Percentiles rank a stretch among this genome's conserved stretches.
Conservation (phyloP, 441 rosid species). For the Populus trichocarpa region DNA sequence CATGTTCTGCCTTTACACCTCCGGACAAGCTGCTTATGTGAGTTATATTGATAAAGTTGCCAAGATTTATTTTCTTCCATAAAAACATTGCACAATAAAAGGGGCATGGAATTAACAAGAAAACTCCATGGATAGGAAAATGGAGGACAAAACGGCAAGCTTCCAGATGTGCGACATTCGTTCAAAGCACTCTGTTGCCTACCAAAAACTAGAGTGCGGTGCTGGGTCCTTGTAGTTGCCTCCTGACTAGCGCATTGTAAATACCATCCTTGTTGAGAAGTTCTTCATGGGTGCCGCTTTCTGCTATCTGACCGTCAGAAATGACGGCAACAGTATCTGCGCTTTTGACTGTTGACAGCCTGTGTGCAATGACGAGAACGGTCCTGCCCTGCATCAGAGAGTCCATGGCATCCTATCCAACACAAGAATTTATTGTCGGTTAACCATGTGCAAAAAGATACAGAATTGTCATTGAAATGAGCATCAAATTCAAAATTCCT, state of each 20-base stretch:
- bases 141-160: neutral
- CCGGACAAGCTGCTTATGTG: too few relatives aligned
- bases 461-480: neutral
- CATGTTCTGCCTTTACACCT: too few relatives aligned
- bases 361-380: conserved; percentile 85
- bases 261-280: conserved; percentile 62
- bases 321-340: conserved; percentile 80
- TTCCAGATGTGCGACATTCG: neutral
- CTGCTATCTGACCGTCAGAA: conserved; percentile 80
- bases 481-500: neutral
- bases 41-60: neutral
- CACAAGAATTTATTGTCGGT: neutral
- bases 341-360: conserved; percentile 81
- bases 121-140: neutral
- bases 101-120: neutral
- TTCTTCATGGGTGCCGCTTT: conserved; percentile 75
- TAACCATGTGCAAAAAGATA: neutral
- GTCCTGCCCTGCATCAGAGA: conserved; percentile 90
- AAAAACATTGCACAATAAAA: neutral
- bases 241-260: conserved; percentile 72
- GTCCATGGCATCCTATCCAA: conserved; percentile 73
- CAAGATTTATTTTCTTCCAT: neutral
- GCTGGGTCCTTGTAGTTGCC: conserved; percentile 65
- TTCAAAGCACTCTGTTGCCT: neutral
- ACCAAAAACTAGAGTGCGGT: conserved; percentile 16